These are phyloP conservation scores for Glebionis coronaria DNA, from an alignment of 129 eudicot genomes.

Conservation along the genomic window DNA sequence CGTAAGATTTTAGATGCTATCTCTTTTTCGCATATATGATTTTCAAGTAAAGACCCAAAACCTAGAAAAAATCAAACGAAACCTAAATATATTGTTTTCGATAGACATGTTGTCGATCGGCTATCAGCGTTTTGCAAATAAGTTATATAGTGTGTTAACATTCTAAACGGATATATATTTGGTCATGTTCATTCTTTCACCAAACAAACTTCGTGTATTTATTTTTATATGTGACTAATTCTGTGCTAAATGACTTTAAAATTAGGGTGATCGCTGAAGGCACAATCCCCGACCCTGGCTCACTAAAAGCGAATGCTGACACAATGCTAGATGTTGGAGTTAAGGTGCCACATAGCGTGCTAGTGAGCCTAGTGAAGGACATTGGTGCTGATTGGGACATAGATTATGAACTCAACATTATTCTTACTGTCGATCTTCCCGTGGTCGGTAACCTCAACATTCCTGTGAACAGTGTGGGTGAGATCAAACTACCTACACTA, in stretches of 20 bases:
- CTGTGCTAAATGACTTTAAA: neutral
- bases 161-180: too few relatives aligned
- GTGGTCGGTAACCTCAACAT: slow-evolving; percentile 61
- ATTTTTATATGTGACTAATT: neutral
- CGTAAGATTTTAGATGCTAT: too few relatives aligned
- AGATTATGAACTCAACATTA: slow-evolving; percentile 55
- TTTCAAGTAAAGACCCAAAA: too few relatives aligned
- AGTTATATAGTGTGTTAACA: too few relatives aligned
- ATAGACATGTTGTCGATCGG: too few relatives aligned
- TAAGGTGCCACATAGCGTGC: slow-evolving; percentile 68
- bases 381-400: slow-evolving; percentile 85
- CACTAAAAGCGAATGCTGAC: slow-evolving; percentile 51
- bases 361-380: slow-evolving; percentile 62
- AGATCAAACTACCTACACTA: slow-evolving; percentile 71
- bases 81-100: too few relatives aligned
- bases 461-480: slow-evolving; percentile 64
- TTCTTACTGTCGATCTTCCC: slow-evolving; percentile 68
- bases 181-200: too few relatives aligned
- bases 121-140: too few relatives aligned
- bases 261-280: slow-evolving; percentile 76
- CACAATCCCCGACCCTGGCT: slow-evolving; percentile 81
- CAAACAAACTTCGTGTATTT: too few relatives aligned
- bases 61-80: too few relatives aligned
- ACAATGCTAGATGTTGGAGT: slow-evolving; percentile 61
- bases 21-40: too few relatives aligned